These are phyloP conservation scores for Antarctomyces pellizariae DNA, from an alignment of 495 filamentous ascomycete genomes.

Conservation along the genomic window DNA sequence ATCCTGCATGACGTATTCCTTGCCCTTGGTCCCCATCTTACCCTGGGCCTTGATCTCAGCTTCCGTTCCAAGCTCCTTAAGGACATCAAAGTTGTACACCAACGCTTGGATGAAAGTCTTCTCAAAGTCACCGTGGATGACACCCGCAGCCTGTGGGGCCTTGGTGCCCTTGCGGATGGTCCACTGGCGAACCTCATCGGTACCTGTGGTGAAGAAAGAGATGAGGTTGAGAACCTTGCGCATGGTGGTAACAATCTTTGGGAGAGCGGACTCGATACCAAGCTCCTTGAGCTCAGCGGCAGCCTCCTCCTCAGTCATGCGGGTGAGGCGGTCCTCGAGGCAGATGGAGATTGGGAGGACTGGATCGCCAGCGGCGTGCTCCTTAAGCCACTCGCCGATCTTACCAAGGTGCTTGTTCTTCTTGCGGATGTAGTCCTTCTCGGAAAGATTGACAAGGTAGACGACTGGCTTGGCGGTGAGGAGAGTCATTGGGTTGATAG, in stretches of 20 bases:
- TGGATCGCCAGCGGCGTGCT: slow-evolving; percentile 64
- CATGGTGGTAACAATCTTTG: slow-evolving; percentile 90
- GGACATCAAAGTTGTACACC: slow-evolving; percentile 59
- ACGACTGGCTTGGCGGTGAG: slow-evolving; percentile 94
- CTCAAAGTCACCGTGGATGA: slow-evolving; percentile 97
- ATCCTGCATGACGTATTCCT: slow-evolving; percentile 78
- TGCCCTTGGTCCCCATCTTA: slow-evolving; percentile 96
- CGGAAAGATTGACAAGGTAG: slow-evolving; percentile 88
- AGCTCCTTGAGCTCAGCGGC: slow-evolving; percentile 75
- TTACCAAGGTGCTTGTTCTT: slow-evolving; percentile 97
- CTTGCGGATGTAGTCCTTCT: slow-evolving; percentile 93
- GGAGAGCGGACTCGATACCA: slow-evolving; percentile 66
- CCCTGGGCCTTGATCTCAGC: slow-evolving; percentile 71
- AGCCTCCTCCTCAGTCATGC: slow-evolving; percentile 55
- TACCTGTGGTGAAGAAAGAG: slow-evolving; percentile 92
- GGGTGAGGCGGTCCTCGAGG: slow-evolving; percentile 80
- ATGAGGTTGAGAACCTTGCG: slow-evolving; percentile 68
- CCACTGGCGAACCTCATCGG: slow-evolving; percentile 97
- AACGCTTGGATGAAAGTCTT: slow-evolving; percentile 98
- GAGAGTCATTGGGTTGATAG: slow-evolving; percentile 90
- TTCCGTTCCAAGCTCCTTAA: slow-evolving; percentile 80
- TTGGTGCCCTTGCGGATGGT: slow-evolving; percentile 92
- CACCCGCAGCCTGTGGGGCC: slow-evolving; percentile 88
- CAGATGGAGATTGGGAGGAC: slow-evolving; percentile 80
- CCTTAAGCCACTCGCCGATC: slow-evolving; percentile 84